Base-by-base conservation (phyloP, 768 basidiomycete species). In the Lactifluus volemus region DNA sequence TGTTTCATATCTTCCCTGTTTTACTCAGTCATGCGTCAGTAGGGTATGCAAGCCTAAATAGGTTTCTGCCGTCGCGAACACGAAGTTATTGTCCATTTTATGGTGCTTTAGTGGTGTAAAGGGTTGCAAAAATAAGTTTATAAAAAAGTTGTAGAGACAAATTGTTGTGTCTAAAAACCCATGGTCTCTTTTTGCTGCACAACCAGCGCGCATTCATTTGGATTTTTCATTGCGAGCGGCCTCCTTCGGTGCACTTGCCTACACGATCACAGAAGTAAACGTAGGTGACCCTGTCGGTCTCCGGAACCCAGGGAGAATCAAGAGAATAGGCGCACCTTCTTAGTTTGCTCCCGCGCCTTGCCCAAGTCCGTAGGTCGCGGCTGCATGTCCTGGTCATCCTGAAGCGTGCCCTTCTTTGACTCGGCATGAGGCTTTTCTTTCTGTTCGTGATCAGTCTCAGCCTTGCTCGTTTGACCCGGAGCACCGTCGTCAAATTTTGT, bases 401-500 rank as follows among this genome's bases (percentile, higher is more conserved):
- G 69, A 53, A 61, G 29, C 15, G 66, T 67, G 42, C 61, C 67
- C 34, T 58, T 59, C 52, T 64, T 64, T 11, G 60, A 29, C 49
- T 62, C 54, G 29, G 14, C 45, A 6, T 61, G 52, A 19, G 69
- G 66, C 50, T 63, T 66, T 58, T 68, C 66, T 56, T 63, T 62
- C 58, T 68, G 68, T 32, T 70, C 68, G 5, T 53, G 63, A 41
- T 61, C 49, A 3, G 49, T 60, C 67, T 70, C 68, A 39, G 66
- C 58, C 60, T 67, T 63, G 29, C 61, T 60, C 12, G 63, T 65
- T 62, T 68, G 65, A 45, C 64, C 67, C 12, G 67, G 65, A 14
- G 66, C 62, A 56, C 64, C 67, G 25, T 59, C 50, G 7, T 61
- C 55, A 17, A 36, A 62, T 38, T 61, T 57, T 17, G 47, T 36